These are phyloP conservation scores for Sonneratia caseolaris DNA, from an alignment of 345 rosid genomes.

Conservation along the genomic window DNA sequence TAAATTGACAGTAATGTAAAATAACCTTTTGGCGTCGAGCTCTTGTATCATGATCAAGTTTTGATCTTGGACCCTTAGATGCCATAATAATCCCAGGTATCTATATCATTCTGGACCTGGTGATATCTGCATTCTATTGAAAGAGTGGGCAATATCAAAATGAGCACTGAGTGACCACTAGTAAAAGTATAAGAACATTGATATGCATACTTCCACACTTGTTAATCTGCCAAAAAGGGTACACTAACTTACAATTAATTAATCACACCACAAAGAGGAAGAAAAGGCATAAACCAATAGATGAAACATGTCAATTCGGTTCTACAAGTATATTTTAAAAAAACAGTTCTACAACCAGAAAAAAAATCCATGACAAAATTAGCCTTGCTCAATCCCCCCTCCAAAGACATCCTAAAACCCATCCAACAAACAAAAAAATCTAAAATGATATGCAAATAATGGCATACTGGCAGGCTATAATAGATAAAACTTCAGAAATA, in stretches of 20 bases:
- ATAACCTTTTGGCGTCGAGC: slow-evolving; percentile 79
- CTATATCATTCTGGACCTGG: slow-evolving; percentile 6
- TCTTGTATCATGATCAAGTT: slow-evolving; percentile 72
- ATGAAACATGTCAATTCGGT: background rate
- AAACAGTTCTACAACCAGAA: background rate
- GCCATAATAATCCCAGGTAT: slow-evolving; percentile 31
- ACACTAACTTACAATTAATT: background rate
- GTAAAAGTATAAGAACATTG: background rate
- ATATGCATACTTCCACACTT: background rate
- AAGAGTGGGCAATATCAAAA: background rate
- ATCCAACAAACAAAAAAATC: background rate
- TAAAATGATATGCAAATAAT: background rate
- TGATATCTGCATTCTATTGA: slow-evolving; percentile 8
- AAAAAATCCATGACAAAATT: background rate
- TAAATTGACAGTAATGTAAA: background rate
- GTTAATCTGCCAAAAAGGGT: background rate
- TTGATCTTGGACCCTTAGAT: slow-evolving; percentile 56
- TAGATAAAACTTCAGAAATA: background rate
- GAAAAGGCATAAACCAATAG: background rate
- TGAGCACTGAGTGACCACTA: background rate
- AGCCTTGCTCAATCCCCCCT: background rate
- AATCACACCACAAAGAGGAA: background rate
- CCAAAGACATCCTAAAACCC: background rate
- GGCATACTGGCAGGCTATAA: background rate
- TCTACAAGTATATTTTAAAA: background rate